Conservation (phyloP, 257 asterid species). For the Petrea volubilis region DNA sequence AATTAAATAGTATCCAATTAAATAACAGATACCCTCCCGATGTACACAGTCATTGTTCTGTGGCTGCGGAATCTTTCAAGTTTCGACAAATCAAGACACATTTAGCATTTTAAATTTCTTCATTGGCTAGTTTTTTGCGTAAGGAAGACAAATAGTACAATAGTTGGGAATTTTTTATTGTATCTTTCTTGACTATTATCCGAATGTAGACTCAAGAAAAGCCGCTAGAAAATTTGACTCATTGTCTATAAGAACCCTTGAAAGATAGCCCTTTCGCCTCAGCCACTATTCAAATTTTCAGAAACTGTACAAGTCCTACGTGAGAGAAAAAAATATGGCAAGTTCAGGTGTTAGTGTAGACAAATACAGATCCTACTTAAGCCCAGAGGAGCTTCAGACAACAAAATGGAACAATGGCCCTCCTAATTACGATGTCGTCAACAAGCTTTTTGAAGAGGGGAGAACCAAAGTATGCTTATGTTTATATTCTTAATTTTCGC, state of each 20-base stretch:
- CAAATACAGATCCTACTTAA: conserved; percentile 62
- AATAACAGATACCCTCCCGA: no score
- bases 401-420: conserved; percentile 65
- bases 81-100: not conserved
- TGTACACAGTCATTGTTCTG: not conserved
- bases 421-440: conserved; percentile 70
- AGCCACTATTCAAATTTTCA: not conserved
- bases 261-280: not conserved
- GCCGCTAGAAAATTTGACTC: not conserved
- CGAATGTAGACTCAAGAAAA: not conserved
- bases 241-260: not conserved
- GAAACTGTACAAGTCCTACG: not conserved
- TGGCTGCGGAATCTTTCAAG: not conserved
- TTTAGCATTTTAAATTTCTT: no score
- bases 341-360: conserved; percentile 33
- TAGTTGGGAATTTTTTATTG: not conserved
- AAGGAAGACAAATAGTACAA: not conserved
- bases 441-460: conserved; percentile 78
- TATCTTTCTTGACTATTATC: not conserved
- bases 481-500: no score
- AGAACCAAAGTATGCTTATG: conserved; percentile 52
- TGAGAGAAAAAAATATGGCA: conserved; percentile 26
- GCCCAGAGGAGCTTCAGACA: conserved; percentile 55
- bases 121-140: not conserved
- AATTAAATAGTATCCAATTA: no score